Base-by-base conservation (phyloP, 257 asterid genomes). In the Nicotiana benthamiana region DNA sequence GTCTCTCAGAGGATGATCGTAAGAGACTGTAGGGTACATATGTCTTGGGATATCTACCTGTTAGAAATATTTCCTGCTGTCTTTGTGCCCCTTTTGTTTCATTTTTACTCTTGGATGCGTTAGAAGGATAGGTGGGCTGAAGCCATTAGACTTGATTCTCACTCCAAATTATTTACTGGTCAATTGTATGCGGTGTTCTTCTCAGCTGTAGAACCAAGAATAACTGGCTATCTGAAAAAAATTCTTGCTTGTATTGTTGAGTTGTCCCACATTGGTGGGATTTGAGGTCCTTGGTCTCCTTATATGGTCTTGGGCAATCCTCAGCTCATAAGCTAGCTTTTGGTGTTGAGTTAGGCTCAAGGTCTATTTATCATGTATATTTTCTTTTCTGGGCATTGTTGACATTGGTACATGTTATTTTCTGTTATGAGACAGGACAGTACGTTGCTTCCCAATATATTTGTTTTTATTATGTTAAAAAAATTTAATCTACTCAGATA, bases 51-150 rank as follows among this genome's bases (percentile, higher is more conserved):
- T 53, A 53, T 40, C 57, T 40, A 40, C 48, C 48, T 40, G 48
- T 9, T 40, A 40, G 48, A 40, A 43, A 36, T 67, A 67, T 67
- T 67, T 67, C 22, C 75, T 67, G 54, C 18, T 9, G 10, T 43
- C 34, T 70, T 70, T 43, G 13, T 70, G 59, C 77, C 59, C 34
- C 34, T 12, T 12, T 22, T 15, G 34, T 70, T 26, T 70, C 59
- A 70, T 6, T 43, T 43, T 43, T 43, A 70, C 77, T 68, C 77
- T 68, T 40, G 32, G 34, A 40, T 68, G 54, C 76, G 36, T 68
- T 68, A 68, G 56, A n/a, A 68, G 76, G 56, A 36, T 68, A n/a
- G 76, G 76, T 36, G 76, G 56, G 54, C 76, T 68, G 46, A 26
- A 68, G 46, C 59, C 77, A 70, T 70, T 22, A 70, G 57, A 43